These are phyloP conservation scores for Zasmidium angulare DNA, from an alignment of 2,329 filamentous ascomycete genomes.

Conservation along the genomic window DNA sequence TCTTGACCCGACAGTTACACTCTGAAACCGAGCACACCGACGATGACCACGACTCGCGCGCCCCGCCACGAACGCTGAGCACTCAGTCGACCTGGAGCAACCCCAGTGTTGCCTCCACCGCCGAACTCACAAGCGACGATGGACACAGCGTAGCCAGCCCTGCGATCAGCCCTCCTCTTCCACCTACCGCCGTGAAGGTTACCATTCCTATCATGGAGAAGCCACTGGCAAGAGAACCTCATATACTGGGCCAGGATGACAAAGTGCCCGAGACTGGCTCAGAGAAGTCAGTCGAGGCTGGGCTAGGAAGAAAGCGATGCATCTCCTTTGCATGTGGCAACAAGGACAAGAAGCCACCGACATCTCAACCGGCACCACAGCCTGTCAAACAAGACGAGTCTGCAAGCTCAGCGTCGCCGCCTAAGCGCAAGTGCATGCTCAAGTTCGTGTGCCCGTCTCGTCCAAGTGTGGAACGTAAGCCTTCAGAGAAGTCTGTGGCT, in stretches of 20 bases:
- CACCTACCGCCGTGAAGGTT: conserved; percentile 51
- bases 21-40: conserved; percentile 50
- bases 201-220: conserved; percentile 41
- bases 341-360: conserved; percentile 48
- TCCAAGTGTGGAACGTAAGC: conserved; percentile 40
- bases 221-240: conserved; percentile 37
- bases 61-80: conserved; percentile 45
- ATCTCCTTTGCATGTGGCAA: conserved; percentile 89
- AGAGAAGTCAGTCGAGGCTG: conserved; percentile 62
- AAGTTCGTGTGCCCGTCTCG: conserved; percentile 72
- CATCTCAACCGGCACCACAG: conserved; percentile 34
- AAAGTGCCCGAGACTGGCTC: conserved; percentile 30
- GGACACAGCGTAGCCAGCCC: conserved; percentile 75
- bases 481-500: conserved; percentile 27
- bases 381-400: conserved; percentile 13
- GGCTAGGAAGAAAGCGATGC: conserved; percentile 74
- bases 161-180: conserved; percentile 78
- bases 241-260: conserved; percentile 40
- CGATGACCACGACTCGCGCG: conserved; percentile 30
- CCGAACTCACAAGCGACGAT: conserved; percentile 92
- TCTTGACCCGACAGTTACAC: conserved; percentile 80
- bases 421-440: conserved; percentile 62
- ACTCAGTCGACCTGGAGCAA: conserved; percentile 74
- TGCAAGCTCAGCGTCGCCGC: conserved; percentile 33
- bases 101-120: conserved; percentile 76